Base-by-base conservation (phyloP, 106 monocot genomes). In the Cymbidium sinense region DNA sequence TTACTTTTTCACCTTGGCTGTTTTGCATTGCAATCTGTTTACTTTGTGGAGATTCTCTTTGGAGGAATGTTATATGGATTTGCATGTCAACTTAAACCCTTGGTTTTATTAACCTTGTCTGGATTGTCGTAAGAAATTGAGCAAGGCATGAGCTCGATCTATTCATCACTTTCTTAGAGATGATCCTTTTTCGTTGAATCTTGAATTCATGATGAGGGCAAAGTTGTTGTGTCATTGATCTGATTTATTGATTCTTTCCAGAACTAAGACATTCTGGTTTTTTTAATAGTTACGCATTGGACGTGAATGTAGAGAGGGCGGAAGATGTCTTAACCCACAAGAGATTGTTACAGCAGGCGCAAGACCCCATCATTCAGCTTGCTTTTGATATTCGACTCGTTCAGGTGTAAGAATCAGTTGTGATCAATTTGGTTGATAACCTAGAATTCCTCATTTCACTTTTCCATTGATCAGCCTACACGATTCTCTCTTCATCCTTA, bases 221-320 rank as follows among this genome's bases (percentile, higher is more conserved):
- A 13, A 28, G 61, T 77, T 35, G 70, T 7, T 55, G 31, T 18
- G 25, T 0, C 12, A 23, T 55, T 7, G 52, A 33, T 37, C 51
- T 43, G 47, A 51, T 73, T 15, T 11, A 44, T 19, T 31, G 34
- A 28, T 47, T 44, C 27, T 23, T 50, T 50, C 23, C 9, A 27
- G 43, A 2, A 43, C 43, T 17, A 74, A 36, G 54, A 37, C 34
- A 19, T 18, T 37, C 23, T 11, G 21, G 30, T 41, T 61, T 35
- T 81, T 62, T 34, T 55, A 64, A 37, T 79, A 95, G 95, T 50
- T 95, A 95, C 41, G 95, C 95, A 2, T 73, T 88, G 76, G 95
- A 95, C 83, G 95, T 95, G 79, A 95, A 92, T 78, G 95, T 90
- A 15, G 92, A 92, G 86, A 81, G 90, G 76, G 95, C 92, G 11